Conservation (phyloP, 495 filamentous ascomycete genomes). For the Hypoxylon trugodes region DNA sequence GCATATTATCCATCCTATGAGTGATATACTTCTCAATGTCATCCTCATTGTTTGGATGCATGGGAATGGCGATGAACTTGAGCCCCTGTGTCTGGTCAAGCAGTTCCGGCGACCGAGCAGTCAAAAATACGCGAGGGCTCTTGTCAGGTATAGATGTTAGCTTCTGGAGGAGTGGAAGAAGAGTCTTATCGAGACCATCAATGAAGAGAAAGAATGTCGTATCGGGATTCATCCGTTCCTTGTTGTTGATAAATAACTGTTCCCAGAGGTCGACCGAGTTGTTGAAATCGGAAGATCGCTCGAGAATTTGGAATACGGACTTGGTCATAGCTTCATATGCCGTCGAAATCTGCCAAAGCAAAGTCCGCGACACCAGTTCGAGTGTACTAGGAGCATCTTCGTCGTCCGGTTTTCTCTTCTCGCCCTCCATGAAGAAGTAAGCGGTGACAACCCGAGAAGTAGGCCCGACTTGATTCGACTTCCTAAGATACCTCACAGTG, state of each 20-base stretch:
- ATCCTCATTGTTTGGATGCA: constrained; percentile 39
- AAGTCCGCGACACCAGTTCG: constrained; percentile 41
- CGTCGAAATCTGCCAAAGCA: constrained; percentile 52
- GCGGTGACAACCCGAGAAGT: constrained; percentile 43
- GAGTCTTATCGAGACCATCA: constrained; percentile 41
- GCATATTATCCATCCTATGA: constrained; percentile 42
- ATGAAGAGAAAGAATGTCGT: constrained; percentile 51
- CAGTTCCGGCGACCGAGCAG: constrained; percentile 19
- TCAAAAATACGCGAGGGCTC: constrained; percentile 39
- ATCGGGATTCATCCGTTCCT: constrained; percentile 43
- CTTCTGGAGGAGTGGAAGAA: constrained; percentile 41
- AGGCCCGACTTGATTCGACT: constrained; percentile 41
- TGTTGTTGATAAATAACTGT: constrained; percentile 47
- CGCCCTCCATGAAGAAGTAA: constrained; percentile 53
- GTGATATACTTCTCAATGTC: constrained; percentile 50
- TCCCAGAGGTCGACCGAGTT: constrained; percentile 43
- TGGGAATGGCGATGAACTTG: constrained; percentile 28
- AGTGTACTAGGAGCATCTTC: constrained; percentile 27
- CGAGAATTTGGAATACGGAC: constrained; percentile 45
- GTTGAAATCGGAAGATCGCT: constrained; percentile 41
- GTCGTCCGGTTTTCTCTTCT: constrained; percentile 44
- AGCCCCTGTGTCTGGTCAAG: constrained; percentile 13
- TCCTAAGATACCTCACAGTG: constrained; percentile 45
- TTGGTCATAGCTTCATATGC: constrained; percentile 50
- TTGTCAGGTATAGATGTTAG: constrained; percentile 34